These are phyloP conservation scores for Austroboletus festivus DNA, from an alignment of 768 basidiomycete species.

Conservation along the genomic window DNA sequence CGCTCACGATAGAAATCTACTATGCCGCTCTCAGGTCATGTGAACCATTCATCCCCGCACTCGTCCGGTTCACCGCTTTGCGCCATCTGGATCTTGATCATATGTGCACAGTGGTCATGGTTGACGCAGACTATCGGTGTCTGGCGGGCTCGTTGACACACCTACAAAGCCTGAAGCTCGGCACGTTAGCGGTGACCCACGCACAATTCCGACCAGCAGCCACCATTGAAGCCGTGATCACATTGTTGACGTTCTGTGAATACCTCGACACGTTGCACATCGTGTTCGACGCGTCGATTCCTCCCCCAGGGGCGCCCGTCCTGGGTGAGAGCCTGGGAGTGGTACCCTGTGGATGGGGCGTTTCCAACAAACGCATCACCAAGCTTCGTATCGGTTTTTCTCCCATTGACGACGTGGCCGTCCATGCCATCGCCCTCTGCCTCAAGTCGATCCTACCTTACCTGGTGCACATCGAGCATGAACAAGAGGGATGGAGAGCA, in stretches of 20 bases:
- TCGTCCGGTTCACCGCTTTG: conserved; percentile 13
- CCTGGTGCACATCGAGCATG: conserved; percentile 3
- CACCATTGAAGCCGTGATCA: conserved; percentile 9
- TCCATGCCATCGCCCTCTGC: conserved; percentile 6
- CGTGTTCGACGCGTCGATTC: conserved; percentile 16
- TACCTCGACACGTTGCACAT: conserved; percentile 15
- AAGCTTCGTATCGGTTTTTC: conserved; percentile 17
- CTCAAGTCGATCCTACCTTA: conserved; percentile 15
- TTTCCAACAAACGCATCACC: conserved; percentile 10
- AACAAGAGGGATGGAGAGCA: conserved; percentile 3
- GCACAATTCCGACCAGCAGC: conserved; percentile 6
- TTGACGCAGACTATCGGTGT: conserved; percentile 8
- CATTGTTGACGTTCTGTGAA: conserved; percentile 12
- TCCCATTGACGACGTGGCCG: conserved; percentile 6
- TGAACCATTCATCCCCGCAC: neutral
- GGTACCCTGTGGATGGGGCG: conserved; percentile 1
- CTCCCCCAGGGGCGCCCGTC: neutral
- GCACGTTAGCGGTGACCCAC: conserved; percentile 4
- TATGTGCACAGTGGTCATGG: conserved; percentile 7
- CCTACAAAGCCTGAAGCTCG: conserved; percentile 15
- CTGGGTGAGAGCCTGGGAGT: neutral
- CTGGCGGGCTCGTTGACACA: conserved; percentile 11
- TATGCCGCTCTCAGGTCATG: too few species aligned
- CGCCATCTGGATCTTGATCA: conserved; percentile 17
- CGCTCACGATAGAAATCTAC: conserved; percentile 5